These are phyloP conservation scores for Pyrus hybrid DNA, from an alignment of 331 rosid genomes.

Conservation along the genomic window DNA sequence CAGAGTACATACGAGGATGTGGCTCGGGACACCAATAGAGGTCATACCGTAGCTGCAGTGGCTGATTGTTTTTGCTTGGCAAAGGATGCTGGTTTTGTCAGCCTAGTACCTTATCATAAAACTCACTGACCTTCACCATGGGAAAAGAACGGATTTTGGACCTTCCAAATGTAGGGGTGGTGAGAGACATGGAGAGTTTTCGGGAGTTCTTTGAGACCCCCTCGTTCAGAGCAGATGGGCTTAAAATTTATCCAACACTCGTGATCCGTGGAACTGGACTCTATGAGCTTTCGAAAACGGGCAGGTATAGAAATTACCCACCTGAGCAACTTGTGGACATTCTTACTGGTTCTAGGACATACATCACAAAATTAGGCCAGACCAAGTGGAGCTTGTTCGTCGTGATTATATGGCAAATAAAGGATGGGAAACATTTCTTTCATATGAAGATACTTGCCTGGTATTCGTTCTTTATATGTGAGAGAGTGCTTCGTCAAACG, in stretches of 20 bases:
- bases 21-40: no score
- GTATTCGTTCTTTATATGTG: conserved; percentile 23
- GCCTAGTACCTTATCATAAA: not conserved
- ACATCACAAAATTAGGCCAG: conserved; percentile 89
- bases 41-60: no score
- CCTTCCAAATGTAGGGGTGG: no score
- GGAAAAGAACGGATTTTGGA: not conserved
- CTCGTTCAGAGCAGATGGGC: no score
- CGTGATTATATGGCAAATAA: conserved; percentile 93
- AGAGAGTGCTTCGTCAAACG: no score
- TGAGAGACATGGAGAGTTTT: conserved; percentile 92
- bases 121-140: not conserved
- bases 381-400: conserved; percentile 48
- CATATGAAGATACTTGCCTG: conserved; percentile 90
- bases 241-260: no score
- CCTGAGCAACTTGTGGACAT: not conserved
- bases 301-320: no score
- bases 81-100: conserved; percentile 98
- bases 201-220: conserved; percentile 70
- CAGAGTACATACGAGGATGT: no score
- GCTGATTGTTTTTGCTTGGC: conserved; percentile 84
- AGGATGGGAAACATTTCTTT: conserved; percentile 99
- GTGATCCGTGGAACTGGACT: not conserved
- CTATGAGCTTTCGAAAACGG: not conserved
- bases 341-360: conserved; percentile 55